Conservation (phyloP, 352 stramenopile genomes). For the Phytophthora litchii region DNA sequence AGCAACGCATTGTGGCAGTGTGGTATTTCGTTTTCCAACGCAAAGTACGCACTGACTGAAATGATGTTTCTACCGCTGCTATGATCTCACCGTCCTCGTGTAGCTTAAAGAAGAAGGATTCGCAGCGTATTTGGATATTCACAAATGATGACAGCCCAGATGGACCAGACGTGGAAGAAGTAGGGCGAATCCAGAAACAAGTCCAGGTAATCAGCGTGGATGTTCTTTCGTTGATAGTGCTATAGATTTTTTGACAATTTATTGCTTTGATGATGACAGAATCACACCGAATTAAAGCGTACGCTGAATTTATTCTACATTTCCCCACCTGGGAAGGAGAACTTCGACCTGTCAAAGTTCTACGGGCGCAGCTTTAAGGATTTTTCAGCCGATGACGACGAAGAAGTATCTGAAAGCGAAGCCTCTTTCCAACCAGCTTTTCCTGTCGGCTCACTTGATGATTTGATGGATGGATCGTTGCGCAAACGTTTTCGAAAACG, state of each 20-base stretch:
- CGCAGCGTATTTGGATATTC: conserved; percentile 87
- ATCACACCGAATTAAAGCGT: conserved; percentile 81
- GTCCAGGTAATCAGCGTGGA: conserved; percentile 48
- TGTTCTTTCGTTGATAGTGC: background rate
- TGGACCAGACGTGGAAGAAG: conserved; percentile 61
- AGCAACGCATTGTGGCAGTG: conserved; percentile 88
- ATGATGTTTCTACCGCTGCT: background rate
- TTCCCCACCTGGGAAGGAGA: conserved; percentile 49
- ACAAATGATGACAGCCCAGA: conserved; percentile 76
- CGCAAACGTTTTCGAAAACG: conserved; percentile 85
- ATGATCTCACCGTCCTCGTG: conserved; percentile 7
- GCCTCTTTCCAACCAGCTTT: conserved; percentile 68
- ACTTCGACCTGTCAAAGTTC: conserved; percentile 65
- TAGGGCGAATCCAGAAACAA: conserved; percentile 73
- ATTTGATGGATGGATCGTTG: conserved; percentile 78
- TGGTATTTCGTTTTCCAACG: conserved; percentile 78
- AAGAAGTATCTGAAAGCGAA: conserved; percentile 31
- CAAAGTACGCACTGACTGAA: conserved; percentile 51
- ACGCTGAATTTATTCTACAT: conserved; percentile 85
- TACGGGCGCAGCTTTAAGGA: conserved; percentile 78
- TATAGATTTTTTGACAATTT: too few species aligned
- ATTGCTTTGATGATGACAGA: conserved; percentile 33
- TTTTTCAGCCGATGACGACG: conserved; percentile 40
- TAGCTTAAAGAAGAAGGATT: conserved; percentile 88
- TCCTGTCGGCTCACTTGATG: conserved; percentile 70